These are phyloP conservation scores for Zygnema cylindricum DNA, from an alignment of 139 green algal genomes.

Conservation along the genomic window DNA sequence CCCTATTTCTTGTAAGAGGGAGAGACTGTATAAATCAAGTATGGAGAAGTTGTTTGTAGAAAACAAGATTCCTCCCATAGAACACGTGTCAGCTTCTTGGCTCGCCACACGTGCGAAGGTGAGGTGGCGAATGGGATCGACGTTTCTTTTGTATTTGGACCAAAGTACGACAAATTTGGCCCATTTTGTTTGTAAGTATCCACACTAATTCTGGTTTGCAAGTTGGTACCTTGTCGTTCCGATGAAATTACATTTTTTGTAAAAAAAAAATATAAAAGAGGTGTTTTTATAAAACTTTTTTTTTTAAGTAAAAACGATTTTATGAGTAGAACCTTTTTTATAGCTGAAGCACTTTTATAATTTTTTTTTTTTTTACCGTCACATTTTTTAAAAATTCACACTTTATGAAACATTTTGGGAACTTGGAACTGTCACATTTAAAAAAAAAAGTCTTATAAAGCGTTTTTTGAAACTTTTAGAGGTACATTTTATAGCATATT, in stretches of 20 bases:
- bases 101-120: not conserved
- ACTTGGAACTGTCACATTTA: not conserved
- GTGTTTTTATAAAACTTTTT: not conserved
- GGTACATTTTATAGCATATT: too few relatives aligned
- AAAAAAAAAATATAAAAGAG: not conserved
- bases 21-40: not conserved
- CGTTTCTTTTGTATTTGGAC: constrained; percentile 43
- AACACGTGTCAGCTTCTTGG: not conserved
- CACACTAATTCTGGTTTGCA: not conserved
- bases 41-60: constrained; percentile 1
- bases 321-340: not conserved
- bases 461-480: too few relatives aligned
- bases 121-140: constrained; percentile 5
- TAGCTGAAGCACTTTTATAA: not conserved
- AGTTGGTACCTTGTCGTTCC: not conserved
- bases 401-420: not conserved
- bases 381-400: not conserved
- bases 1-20: not conserved
- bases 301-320: not conserved
- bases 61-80: not conserved
- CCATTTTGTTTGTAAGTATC: constrained; percentile 4
- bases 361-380: not conserved
- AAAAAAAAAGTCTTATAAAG: too few relatives aligned
- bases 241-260: not conserved
- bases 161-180: constrained; percentile 22